phyloP scores from a whole-genome alignment of 2,329 filamentous ascomycete genomes.

The Pleurostoma richardsiae region DNA sequence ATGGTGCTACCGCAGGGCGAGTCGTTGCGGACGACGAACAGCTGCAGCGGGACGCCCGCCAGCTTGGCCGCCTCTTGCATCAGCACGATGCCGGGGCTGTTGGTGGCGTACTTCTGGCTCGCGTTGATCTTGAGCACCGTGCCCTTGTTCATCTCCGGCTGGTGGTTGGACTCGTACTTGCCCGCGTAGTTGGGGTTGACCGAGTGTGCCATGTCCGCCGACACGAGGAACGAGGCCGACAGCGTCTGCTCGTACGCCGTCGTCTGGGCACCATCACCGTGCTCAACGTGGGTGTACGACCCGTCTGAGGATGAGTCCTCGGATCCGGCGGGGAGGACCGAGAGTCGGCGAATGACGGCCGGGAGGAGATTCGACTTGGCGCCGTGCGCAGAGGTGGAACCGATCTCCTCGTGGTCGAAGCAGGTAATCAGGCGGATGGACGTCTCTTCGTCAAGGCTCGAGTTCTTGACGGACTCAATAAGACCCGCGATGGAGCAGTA shows the following conservation, averaged over 20 bases:
- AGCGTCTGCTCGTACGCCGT: slow-evolving; percentile 94
- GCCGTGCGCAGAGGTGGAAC: slow-evolving; percentile 86
- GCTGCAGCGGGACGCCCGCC: slow-evolving; percentile 77
- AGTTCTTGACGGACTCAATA: slow-evolving; percentile 67
- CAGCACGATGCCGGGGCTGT: slow-evolving; percentile 89
- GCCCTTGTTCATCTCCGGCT: slow-evolving; percentile 93
- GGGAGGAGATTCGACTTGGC: slow-evolving; percentile 90
- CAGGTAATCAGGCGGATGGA: slow-evolving; percentile 88
- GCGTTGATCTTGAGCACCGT: slow-evolving; percentile 98
- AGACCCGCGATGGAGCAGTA: slow-evolving; percentile 86
- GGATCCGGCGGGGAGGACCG: slow-evolving; percentile 59
- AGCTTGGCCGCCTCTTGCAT: slow-evolving; percentile 78
- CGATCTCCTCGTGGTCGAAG: slow-evolving; percentile 98
- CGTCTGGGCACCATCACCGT: slow-evolving; percentile 56
- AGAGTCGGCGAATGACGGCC: slow-evolving; percentile 79
- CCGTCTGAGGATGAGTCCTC: slow-evolving; percentile 49
- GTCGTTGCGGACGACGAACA: slow-evolving; percentile 96
- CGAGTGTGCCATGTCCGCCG: slow-evolving; percentile 95
- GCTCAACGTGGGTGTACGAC: slow-evolving; percentile 55
- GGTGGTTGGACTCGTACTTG: slow-evolving; percentile 89
- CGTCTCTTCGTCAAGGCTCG: slow-evolving; percentile 65
- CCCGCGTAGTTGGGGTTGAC: slow-evolving; percentile 90
- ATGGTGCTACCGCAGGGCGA: slow-evolving; percentile 94
- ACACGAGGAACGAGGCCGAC: slow-evolving; percentile 86
- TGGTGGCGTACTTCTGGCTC: slow-evolving; percentile 94